Base-by-base conservation (phyloP, 1,139 yeast species). In the Pneumocystis wakefieldiae region DNA sequence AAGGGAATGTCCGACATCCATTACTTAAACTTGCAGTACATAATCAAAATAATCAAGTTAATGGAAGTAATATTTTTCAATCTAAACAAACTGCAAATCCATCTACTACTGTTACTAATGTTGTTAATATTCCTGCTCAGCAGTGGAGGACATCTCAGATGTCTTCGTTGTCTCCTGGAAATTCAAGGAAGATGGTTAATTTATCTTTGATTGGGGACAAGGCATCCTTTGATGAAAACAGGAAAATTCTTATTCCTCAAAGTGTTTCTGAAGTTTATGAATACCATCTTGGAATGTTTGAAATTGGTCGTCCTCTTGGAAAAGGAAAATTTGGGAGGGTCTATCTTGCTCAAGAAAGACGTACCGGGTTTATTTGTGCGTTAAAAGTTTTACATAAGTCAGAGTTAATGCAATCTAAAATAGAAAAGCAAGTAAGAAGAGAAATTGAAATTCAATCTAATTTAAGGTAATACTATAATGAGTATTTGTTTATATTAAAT, bases 281-380 rank as follows among this genome's bases (percentile, higher is more conserved):
- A 55, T 75, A 72, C 63, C 67, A 76, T 1, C 72, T 84, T 36
- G 75, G 79, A 38, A 95, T 88, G 71, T 92, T 89, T 75, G 96
- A 90, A 69, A 80, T 92, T 59, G 98, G 98, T 14, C 81, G 86
- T 64, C 84, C 87, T 65, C 78, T 92, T 53, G 98, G 98, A 0
- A 89, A 88, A 71, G 98, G 98, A 2, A 90, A 90, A 73, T 83
- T 91, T 69, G 98, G 98, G 2, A 84, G 83, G 69, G 98, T 92
- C 0, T 91, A 90, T 73, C 87, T 96, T 70, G 97, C 87, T 15
- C 80, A 81, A 66, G 97, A 91, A 71, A 84, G 81, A 69, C 70
- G 75, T 38, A 81, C 89, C 0, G 95, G 95, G 1, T 87, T 83
- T 70, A 78, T 92, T 1, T 87, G 95, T 73, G 98, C 98, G 0